These are phyloP conservation scores for Gynochthodes officinalis DNA, from an alignment of 257 asterid genomes.

Conservation along the genomic window DNA sequence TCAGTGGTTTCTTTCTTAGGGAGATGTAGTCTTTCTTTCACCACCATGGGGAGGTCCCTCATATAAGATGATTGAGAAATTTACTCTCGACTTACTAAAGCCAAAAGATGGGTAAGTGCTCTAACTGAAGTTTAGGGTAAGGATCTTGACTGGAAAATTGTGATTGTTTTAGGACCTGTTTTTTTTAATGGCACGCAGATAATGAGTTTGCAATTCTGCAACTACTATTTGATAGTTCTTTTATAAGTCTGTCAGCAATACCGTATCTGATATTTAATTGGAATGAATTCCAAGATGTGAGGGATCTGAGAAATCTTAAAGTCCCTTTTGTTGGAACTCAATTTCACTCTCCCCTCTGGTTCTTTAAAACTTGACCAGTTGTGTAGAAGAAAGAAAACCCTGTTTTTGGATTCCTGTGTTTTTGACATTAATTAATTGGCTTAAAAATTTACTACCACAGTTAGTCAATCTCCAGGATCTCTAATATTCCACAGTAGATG, in stretches of 20 bases:
- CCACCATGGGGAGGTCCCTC: conserved; percentile 99
- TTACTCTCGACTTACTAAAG: conserved; percentile 64
- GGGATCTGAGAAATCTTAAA: neutral
- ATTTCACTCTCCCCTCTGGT: neutral
- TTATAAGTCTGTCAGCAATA: too few species aligned
- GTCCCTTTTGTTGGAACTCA: neutral
- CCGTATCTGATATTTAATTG: neutral
- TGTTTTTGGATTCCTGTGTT: neutral
- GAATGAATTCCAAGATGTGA: neutral
- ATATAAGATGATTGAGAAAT: conserved; percentile 45
- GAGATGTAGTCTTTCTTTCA: conserved; percentile 78
- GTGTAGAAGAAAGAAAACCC: neutral
- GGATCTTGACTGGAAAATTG: neutral
- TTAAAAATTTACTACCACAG: neutral
- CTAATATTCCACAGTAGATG: neutral
- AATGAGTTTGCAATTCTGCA: neutral
- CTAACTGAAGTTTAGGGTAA: neutral
- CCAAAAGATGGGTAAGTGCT: conserved; percentile 79
- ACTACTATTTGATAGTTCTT: neutral
- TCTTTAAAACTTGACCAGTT: neutral
- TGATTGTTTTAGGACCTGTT: neutral
- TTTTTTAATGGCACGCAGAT: neutral
- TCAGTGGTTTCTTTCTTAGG: conserved; percentile 42
- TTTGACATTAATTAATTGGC: neutral
- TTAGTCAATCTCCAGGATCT: neutral